phyloP scores from a whole-genome alignment of 148 eudicot genomes.

The Dysphania ambrosioides region DNA sequence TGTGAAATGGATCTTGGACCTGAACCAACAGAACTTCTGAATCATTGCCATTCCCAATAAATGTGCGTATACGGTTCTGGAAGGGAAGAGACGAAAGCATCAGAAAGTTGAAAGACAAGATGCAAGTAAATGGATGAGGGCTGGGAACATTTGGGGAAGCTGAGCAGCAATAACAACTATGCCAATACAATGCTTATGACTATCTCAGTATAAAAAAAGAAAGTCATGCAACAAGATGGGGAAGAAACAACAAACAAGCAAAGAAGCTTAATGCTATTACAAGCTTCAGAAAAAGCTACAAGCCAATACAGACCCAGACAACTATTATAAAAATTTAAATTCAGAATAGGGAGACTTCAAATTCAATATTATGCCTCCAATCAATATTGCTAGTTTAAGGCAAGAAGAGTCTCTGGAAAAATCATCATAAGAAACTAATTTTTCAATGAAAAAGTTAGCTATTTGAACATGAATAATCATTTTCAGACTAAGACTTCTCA shows the following conservation, averaged over 20 bases:
- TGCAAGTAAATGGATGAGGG: neutral
- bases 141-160: neutral
- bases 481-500: too few relatives aligned
- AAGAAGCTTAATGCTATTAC: neutral
- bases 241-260: neutral
- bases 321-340: neutral
- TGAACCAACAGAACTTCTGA: slow-evolving; percentile 53
- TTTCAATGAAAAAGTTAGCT: too few relatives aligned
- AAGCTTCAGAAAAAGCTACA: neutral
- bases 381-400: too few relatives aligned
- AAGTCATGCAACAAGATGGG: neutral
- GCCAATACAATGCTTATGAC: neutral
- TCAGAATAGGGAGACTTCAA: neutral
- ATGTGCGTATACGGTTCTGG: slow-evolving; percentile 64
- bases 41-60: slow-evolving; percentile 47
- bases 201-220: neutral
- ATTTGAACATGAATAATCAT: too few relatives aligned
- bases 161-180: neutral
- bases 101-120: neutral
- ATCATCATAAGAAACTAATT: too few relatives aligned
- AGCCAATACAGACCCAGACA: neutral
- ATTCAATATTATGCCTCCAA: too few relatives aligned
- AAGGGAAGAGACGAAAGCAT: slow-evolving; percentile 5
- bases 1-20: slow-evolving; percentile 84
- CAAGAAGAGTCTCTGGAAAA: too few relatives aligned